Base-by-base conservation (phyloP, 352 stramenopile species). In the Globisporangium ultimum region DNA sequence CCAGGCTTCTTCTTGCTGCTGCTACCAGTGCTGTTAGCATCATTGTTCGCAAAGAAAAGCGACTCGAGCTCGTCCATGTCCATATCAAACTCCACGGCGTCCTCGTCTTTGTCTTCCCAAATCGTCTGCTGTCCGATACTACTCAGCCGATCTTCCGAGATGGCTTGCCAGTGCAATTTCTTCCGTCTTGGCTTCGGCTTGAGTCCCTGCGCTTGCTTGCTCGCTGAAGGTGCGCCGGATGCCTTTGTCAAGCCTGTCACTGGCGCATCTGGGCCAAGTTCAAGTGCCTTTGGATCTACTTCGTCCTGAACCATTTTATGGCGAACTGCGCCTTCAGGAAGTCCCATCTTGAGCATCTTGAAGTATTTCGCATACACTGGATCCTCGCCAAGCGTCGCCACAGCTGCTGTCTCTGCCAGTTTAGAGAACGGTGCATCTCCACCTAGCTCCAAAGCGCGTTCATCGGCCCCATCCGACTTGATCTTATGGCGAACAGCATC, bases 311-410 rank as follows among this genome's bases (percentile, higher is more conserved):
- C 46, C 70, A 98, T 88, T 50, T 96, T 96, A 60, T 97, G 84
- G 8, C 76, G 70, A 0, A 97, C 87, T 9, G 88, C 87, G 10
- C 80, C 88, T 28, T 86, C 72, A 1, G 88, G 88, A 2, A 97
- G 59, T n/a, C 92, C 91, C 68, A 97, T 82, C 64, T 96, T 91
- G 8, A 97, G 69, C 92, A 98, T 98, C 55, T 96, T 95, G 64
- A 98, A 97, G 48, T 97, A 98, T 53, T 95, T 95, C 10, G 70
- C 71, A 22, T 90, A 86, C 9, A 72, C 36, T 2, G 84, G 66
- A 58, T 96, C 85, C 40, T 87, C 76, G 17, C 72, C 51, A 9
- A 88, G 60, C n/a, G 70, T 80, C 12, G 68, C 38, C 8, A 69
- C 21, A 9, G 20, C 21, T n/a, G 50, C 32, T 21, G 47, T 28